Percentiles rank a stretch among this genome's conserved stretches.
phyloP scores from a whole-genome alignment of 1,139 yeast genomes.

The Blastobotrys arbuscula region DNA sequence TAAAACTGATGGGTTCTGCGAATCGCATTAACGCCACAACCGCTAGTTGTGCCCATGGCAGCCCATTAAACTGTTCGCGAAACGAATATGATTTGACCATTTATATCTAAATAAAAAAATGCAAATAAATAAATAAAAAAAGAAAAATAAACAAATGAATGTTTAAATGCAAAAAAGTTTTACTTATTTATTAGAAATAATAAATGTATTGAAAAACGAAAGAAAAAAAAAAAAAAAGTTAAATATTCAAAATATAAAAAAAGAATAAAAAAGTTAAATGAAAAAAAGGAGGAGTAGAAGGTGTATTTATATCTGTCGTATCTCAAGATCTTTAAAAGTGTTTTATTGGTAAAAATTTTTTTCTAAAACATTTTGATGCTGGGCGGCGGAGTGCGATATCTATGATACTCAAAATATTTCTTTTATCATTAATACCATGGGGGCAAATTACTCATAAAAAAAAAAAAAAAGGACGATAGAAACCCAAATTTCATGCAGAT shows the following conservation, averaged over 20 bases:
- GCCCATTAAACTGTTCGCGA: slow-evolving; percentile 24
- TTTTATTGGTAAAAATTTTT: too few species aligned
- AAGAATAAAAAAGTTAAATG: background rate
- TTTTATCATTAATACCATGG: too few species aligned
- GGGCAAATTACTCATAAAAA: background rate
- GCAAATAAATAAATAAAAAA: background rate
- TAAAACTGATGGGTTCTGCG: slow-evolving; percentile 59
- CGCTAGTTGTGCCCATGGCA: slow-evolving; percentile 40
- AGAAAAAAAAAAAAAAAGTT: background rate
- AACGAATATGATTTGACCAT: slow-evolving; percentile 17
- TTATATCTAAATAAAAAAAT: background rate
- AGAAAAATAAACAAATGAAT: background rate
- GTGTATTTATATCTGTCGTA: background rate
- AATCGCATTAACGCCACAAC: slow-evolving; percentile 44
- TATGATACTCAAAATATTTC: too few species aligned
- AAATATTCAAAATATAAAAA: background rate
- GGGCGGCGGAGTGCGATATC: too few species aligned
- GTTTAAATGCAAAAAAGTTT: too few species aligned
- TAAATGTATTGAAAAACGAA: background rate
- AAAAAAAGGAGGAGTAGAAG: background rate
- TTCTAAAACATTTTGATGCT: too few species aligned
- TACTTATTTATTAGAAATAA: background rate
- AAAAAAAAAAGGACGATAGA: background rate
- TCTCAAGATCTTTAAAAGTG: too few species aligned
- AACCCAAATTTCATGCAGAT: too few species aligned